A percentile compares a stretch with the other conserved stretches of the same genome.
Evolutionary conservation across 306 rosid species (phyloP).

Genomic region (Vigna angularis): DNA sequence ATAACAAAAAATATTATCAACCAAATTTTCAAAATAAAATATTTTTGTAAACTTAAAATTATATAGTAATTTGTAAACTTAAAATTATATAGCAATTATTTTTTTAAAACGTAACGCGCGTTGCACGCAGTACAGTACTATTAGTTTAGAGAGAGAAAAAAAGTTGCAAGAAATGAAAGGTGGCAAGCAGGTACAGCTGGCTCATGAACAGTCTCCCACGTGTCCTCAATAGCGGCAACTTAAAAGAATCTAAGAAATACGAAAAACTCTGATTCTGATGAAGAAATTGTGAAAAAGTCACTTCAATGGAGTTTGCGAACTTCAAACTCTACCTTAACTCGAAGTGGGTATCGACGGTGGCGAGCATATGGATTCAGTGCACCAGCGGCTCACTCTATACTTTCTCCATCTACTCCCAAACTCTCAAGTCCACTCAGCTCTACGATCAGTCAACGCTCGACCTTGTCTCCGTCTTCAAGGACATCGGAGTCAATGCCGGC

Average conservation of each 20-base stretch:
- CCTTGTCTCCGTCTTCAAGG: constrained; percentile 80
- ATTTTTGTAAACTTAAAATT: too few relatives aligned
- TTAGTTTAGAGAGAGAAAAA: too few relatives aligned
- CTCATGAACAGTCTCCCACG: background rate
- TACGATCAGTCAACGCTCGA: constrained; percentile 91
- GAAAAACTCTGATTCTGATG: background rate
- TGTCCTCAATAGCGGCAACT: background rate
- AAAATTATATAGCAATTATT: too few relatives aligned
- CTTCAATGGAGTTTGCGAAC: background rate
- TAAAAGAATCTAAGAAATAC: background rate
- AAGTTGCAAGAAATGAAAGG: too few relatives aligned
- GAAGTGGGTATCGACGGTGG: constrained; percentile 74
- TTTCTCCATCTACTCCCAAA: constrained; percentile 79
- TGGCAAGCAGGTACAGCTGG: too few relatives aligned
- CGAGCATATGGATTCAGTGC: constrained; percentile 89
- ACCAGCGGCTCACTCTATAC: constrained; percentile 78
- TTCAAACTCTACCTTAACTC: constrained; percentile 32
- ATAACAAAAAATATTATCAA: too few relatives aligned
- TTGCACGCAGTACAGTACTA: too few relatives aligned
- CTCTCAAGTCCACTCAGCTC: constrained; percentile 69
- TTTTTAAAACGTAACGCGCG: too few relatives aligned
- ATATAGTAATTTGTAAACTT: too few relatives aligned
- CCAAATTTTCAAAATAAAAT: too few relatives aligned
- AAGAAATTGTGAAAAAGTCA: background rate
- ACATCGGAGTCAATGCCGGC: constrained; percentile 81